These are phyloP conservation scores for Mortierella antarctica DNA, from an alignment of 192 early-diverging fungal species.

Conservation along the genomic window DNA sequence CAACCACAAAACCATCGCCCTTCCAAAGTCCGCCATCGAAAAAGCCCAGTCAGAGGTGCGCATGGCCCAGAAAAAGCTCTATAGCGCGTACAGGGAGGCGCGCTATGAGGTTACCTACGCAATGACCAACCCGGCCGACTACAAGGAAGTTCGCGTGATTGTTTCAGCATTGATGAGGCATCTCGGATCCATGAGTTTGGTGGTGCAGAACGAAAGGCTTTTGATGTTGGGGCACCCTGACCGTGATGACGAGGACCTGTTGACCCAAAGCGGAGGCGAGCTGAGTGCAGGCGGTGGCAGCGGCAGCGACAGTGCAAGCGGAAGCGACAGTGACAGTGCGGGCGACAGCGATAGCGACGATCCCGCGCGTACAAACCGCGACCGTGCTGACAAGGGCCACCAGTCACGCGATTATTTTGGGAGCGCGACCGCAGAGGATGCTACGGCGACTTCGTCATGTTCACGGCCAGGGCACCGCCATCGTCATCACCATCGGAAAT, in stretches of 20 bases:
- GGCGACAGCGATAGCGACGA: slow-evolving; percentile 1
- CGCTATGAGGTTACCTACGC: slow-evolving; percentile 52
- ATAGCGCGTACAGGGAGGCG: slow-evolving; percentile 40
- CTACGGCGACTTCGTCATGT: not conserved
- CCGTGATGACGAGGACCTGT: slow-evolving; percentile 26
- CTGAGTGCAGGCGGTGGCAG: not conserved
- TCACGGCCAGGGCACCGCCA: not conserved
- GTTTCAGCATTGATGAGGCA: slow-evolving; percentile 44
- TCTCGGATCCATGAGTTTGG: slow-evolving; percentile 49
- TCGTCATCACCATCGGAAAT: slow-evolving; percentile 7
- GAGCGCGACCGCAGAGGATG: slow-evolving; percentile 9
- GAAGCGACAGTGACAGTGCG: slow-evolving; percentile 10
- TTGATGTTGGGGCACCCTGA: slow-evolving; percentile 48
- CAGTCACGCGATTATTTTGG: slow-evolving; percentile 32
- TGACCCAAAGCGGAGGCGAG: slow-evolving; percentile 33
- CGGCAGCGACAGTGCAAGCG: not conserved
- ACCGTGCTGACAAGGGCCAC: not conserved
- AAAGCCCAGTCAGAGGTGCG: slow-evolving; percentile 45
- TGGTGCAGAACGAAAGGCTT: slow-evolving; percentile 45
- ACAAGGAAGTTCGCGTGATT: slow-evolving; percentile 42
- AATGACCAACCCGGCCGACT: slow-evolving; percentile 40
- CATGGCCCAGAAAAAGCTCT: slow-evolving; percentile 44
- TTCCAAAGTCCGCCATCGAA: slow-evolving; percentile 43
- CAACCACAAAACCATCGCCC: slow-evolving; percentile 51
- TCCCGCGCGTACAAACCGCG: not conserved